Evolutionary conservation across 2,329 filamentous ascomycete species (phyloP).

Genomic region (Phoma sp.): DNA sequence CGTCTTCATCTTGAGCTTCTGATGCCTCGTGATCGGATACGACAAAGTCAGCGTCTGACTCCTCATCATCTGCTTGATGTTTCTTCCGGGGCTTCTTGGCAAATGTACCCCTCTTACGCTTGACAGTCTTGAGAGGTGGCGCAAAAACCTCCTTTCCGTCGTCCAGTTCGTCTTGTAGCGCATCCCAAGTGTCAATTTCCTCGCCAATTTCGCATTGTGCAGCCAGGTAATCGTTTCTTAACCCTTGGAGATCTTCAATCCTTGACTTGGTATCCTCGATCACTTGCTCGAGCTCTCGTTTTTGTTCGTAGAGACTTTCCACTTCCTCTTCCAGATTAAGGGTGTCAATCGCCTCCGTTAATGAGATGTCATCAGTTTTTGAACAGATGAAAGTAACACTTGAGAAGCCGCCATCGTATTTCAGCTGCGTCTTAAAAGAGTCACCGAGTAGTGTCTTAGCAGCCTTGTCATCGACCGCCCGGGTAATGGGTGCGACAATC

Average conservation of each 20-base stretch:
- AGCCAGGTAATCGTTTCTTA: slow-evolving; percentile 43
- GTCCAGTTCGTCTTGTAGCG: slow-evolving; percentile 46
- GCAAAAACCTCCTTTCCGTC: slow-evolving; percentile 54
- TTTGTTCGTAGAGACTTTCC: slow-evolving; percentile 34
- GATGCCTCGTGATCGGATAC: slow-evolving; percentile 29
- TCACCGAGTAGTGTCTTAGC: slow-evolving; percentile 64
- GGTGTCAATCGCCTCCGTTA: slow-evolving; percentile 52
- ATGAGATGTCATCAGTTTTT: slow-evolving; percentile 67
- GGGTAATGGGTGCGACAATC: slow-evolving; percentile 67
- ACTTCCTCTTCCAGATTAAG: slow-evolving; percentile 47
- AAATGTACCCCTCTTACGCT: slow-evolving; percentile 50
- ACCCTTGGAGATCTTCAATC: slow-evolving; percentile 40
- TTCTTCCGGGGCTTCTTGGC: slow-evolving; percentile 27
- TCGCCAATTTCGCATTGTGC: slow-evolving; percentile 49
- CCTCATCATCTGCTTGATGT: slow-evolving; percentile 13
- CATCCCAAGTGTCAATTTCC: slow-evolving; percentile 56
- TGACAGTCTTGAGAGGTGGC: slow-evolving; percentile 39
- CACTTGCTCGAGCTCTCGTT: slow-evolving; percentile 21
- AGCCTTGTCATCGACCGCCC: slow-evolving; percentile 66
- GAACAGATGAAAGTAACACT: slow-evolving; percentile 67
- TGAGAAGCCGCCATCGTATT: slow-evolving; percentile 63
- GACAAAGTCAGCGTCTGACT: slow-evolving; percentile 28
- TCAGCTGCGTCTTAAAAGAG: slow-evolving; percentile 64
- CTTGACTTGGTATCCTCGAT: slow-evolving; percentile 26
- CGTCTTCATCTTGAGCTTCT: slow-evolving; percentile 37